phyloP scores from a whole-genome alignment of 2,329 filamentous ascomycete genomes.

The Dactylellina sp. region DNA sequence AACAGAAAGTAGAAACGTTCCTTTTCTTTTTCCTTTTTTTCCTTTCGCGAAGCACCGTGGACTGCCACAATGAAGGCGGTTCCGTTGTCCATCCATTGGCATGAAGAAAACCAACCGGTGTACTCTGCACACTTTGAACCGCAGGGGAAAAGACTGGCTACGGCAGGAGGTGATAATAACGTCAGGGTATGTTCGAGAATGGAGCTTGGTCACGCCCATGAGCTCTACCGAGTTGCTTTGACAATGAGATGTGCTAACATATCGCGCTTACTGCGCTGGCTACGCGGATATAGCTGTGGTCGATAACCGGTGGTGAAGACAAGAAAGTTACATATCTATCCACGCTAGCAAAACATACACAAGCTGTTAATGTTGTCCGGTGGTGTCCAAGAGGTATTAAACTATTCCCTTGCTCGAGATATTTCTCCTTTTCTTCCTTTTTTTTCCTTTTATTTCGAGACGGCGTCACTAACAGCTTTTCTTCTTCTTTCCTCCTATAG shows the following conservation, averaged over 20 bases:
- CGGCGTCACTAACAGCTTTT: background rate
- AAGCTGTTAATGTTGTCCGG: slow-evolving; percentile 96
- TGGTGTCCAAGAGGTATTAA: slow-evolving; percentile 96
- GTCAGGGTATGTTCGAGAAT: slow-evolving; percentile 75
- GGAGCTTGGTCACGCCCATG: background rate
- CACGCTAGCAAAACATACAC: slow-evolving; percentile 91
- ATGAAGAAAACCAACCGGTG: slow-evolving; percentile 94
- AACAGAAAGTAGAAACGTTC: too few relatives aligned
- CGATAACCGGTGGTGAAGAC: slow-evolving; percentile 85
- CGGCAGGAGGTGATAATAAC: slow-evolving; percentile 95
- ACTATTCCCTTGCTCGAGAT: too few relatives aligned
- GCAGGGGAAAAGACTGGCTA: slow-evolving; percentile 89
- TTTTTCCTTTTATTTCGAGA: slow-evolving; percentile 1
- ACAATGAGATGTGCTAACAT: slow-evolving; percentile 58
- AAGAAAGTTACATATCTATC: slow-evolving; percentile 91
- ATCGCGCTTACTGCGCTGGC: slow-evolving; percentile 30
- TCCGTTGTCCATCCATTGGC: slow-evolving; percentile 97
- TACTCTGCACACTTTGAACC: slow-evolving; percentile 98
- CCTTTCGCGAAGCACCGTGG: slow-evolving; percentile 35
- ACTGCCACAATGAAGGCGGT: slow-evolving; percentile 84
- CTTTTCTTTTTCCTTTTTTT: slow-evolving; percentile 44
- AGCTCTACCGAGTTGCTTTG: slow-evolving; percentile 7
- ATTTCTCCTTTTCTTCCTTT: too few relatives aligned
- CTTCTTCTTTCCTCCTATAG: slow-evolving; percentile 67
- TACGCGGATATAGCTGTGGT: slow-evolving; percentile 79